Evolutionary conservation across 306 rosid species (phyloP), one percentile per base, ranked within the genome.

Genomic region (Ormosia emarginata): DNA sequence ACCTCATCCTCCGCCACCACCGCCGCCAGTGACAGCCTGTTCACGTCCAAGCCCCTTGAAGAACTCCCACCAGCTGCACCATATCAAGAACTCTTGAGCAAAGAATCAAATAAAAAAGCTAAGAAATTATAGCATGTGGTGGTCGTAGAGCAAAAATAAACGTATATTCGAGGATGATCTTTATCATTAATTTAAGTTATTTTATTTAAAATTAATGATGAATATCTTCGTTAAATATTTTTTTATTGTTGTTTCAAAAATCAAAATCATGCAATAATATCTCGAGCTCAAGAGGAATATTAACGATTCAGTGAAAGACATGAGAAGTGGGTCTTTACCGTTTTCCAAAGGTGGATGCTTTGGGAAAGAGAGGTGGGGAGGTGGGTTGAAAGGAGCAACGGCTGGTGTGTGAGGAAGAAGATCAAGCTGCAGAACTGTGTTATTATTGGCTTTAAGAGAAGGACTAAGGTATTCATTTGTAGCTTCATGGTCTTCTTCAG

Each of bases 401-500:
- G 50, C 91, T 0, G 94, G 92, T 8, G 81, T 84, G 56, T 75
- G 82, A 56, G 94, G 97, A 9, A 89, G 85, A 71, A 92, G 93
- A 63, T 86, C 90, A 40, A 87, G 94, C 86, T 90, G 93, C 3
- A 64, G 2, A 65, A 71, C 3, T 12, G 40, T 11, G 40, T 62
- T 62, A n/a, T 14, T 64, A 7, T 36, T 52, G 92, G 85, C 13
- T 82, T 88, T 79, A 76, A 68, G 40, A 78, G 84, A 36, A 29
- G 58, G 39, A 6, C 70, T 57, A 49, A 34, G 50, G 14, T 14
- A 29, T 50, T 77, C 74, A 52, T 39, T 18, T 47, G 12, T 34
- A 46, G 30, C 52, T 4, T 82, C 86, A 1, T 74, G 72, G 2
- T 39, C 34, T 8, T 67, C 75, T 78, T 52, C 32, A 37, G 7